phyloP scores from a whole-genome alignment of 441 rosid species.

The Adansonia grandidieri region DNA sequence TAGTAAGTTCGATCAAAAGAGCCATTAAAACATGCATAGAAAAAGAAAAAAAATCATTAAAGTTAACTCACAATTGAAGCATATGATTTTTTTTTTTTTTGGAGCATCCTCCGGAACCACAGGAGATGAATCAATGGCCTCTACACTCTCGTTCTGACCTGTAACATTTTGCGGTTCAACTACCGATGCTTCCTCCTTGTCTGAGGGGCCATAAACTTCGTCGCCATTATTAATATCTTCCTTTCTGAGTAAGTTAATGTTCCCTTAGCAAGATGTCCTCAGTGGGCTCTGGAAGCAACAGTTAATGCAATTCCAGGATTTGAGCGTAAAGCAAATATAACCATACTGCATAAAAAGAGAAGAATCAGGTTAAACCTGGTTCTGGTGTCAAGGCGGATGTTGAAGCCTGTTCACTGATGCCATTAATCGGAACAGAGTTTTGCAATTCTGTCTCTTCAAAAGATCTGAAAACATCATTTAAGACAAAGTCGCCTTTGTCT shows the following conservation, averaged over 20 bases:
- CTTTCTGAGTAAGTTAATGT: conserved; percentile 43
- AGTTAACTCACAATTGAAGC: conserved; percentile 79
- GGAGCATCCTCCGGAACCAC: conserved; percentile 62
- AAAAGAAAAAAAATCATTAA: conserved; percentile 11
- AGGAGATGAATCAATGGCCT: conserved; percentile 40
- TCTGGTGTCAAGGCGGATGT: conserved; percentile 45
- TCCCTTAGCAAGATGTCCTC: conserved; percentile 37
- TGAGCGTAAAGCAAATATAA: not conserved
- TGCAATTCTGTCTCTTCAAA: conserved; percentile 59
- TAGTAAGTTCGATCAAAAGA: conserved; percentile 17
- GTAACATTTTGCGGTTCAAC: conserved; percentile 40
- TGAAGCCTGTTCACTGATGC: conserved; percentile 43
- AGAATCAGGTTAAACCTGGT: conserved; percentile 48
- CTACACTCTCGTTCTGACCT: conserved; percentile 36
- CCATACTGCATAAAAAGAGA: conserved; percentile 17
- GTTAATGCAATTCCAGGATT: conserved; percentile 26
- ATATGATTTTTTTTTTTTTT: conserved; percentile 50
- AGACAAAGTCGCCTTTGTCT: conserved; percentile 76
- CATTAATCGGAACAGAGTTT: conserved; percentile 39
- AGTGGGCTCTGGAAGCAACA: conserved; percentile 53
- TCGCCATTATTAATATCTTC: conserved; percentile 57
- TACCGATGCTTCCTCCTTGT: conserved; percentile 61
- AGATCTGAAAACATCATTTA: conserved; percentile 80
- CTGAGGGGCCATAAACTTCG: conserved; percentile 67
- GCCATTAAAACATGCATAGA: not conserved